Percentiles rank a stretch among this genome's conserved stretches.
Evolutionary conservation across 1,284 basidiomycete species (phyloP).

Genomic region (Ustanciosporium gigantosporum): DNA sequence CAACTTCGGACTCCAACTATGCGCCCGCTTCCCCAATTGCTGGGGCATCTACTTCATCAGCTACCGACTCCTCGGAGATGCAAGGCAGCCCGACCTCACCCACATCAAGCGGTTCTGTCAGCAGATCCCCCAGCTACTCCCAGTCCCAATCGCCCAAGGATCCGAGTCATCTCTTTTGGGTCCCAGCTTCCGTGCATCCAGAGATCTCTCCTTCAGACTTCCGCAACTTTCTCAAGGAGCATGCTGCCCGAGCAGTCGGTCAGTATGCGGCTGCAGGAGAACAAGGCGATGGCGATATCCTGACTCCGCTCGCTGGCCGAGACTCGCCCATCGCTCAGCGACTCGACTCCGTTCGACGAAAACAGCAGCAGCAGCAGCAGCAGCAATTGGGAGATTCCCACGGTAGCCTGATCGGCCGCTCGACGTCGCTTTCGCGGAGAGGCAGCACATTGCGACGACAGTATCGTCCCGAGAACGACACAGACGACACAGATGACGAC

Average conservation of each 20-base stretch:
- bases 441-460: slow-evolving; percentile 56
- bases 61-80: neutral
- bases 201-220: slow-evolving; percentile 97
- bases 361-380: too few relatives aligned
- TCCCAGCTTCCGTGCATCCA: slow-evolving; percentile 91
- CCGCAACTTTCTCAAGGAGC: slow-evolving; percentile 89
- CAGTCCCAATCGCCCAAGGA: slow-evolving; percentile 37
- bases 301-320: slow-evolving; percentile 11
- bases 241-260: slow-evolving; percentile 67
- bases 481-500: slow-evolving; percentile 65
- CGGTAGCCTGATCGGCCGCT: slow-evolving; percentile 32
- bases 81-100: neutral
- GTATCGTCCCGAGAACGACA: slow-evolving; percentile 71
- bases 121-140: neutral
- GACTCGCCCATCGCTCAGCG: slow-evolving; percentile 37
- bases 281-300: slow-evolving; percentile 1
- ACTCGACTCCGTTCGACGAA: slow-evolving; percentile 34
- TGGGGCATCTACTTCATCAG: neutral
- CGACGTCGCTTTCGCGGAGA: slow-evolving; percentile 50
- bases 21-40: too few relatives aligned
- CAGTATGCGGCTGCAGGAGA: slow-evolving; percentile 20
- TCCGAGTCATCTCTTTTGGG: slow-evolving; percentile 81
- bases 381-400: slow-evolving; percentile 14
- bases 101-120: slow-evolving; percentile 4
- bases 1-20: slow-evolving; percentile 19